Percentiles rank a stretch among this genome's conserved stretches.
Evolutionary conservation across 352 stramenopile species (phyloP).

Genomic region (Pythium aphanidermatum): DNA sequence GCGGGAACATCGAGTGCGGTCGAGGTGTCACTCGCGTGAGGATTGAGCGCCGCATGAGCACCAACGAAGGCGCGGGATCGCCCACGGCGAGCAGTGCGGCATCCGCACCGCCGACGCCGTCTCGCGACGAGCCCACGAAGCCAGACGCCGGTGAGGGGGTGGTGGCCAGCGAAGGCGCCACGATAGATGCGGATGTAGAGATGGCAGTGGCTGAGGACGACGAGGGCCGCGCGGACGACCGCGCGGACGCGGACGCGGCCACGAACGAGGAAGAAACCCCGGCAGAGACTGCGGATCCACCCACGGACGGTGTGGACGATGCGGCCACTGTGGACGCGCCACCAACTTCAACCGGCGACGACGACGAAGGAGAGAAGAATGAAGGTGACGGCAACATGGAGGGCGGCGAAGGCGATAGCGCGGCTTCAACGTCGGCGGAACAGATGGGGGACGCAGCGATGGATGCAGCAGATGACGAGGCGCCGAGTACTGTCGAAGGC

Average conservation of each 20-base stretch:
- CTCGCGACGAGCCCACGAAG: too few species aligned
- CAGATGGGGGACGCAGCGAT: not conserved
- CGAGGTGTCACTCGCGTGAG: too few species aligned
- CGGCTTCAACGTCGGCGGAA: not conserved
- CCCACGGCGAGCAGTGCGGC: too few species aligned
- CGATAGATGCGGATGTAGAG: too few species aligned
- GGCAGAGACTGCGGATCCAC: not conserved
- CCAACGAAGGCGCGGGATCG: too few species aligned
- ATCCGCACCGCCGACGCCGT: too few species aligned
- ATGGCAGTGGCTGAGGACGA: too few species aligned
- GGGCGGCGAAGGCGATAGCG: not conserved
- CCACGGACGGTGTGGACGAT: too few species aligned
- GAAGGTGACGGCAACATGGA: not conserved
- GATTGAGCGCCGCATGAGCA: too few species aligned
- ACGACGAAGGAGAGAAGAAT: constrained; percentile 1
- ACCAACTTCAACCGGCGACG: not conserved
- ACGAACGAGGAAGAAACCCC: constrained; percentile 1
- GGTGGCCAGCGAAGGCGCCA: too few species aligned
- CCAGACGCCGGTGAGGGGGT: not conserved
- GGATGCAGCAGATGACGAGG: constrained; percentile 3
- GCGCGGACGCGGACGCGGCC: not conserved
- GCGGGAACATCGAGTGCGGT: too few species aligned
- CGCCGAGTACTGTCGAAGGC: not conserved
- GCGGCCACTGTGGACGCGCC: not conserved
- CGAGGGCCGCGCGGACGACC: too few species aligned